These are phyloP conservation scores for Hypomontagnella submonticulosa DNA, from an alignment of 495 filamentous ascomycete genomes.

Conservation along the genomic window DNA sequence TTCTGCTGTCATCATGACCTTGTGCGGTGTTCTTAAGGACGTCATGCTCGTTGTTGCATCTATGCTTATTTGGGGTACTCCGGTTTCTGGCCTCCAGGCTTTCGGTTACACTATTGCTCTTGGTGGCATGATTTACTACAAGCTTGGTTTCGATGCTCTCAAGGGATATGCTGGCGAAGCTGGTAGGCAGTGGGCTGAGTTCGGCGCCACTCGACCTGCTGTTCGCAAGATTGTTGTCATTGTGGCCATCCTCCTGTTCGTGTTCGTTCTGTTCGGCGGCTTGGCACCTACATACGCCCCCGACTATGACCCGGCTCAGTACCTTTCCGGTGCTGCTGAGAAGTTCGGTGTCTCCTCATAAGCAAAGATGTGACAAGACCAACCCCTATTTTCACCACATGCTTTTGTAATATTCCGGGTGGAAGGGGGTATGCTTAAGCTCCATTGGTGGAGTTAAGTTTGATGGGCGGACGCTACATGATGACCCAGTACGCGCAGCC, in stretches of 20 bases:
- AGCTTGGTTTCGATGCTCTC: slow-evolving; percentile 87
- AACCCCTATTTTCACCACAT: slow-evolving; percentile 41
- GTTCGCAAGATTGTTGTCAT: slow-evolving; percentile 81
- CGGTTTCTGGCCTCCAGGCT: slow-evolving; percentile 83
- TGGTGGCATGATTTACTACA: slow-evolving; percentile 93
- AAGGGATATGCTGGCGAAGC: slow-evolving; percentile 79
- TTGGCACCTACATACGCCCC: slow-evolving; percentile 61
- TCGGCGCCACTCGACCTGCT: slow-evolving; percentile 77
- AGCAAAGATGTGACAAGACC: slow-evolving; percentile 26
- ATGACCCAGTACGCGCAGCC: slow-evolving; percentile 33
- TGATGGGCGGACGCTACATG: slow-evolving; percentile 40
- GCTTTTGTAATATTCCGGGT: slow-evolving; percentile 49
- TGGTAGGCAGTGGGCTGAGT: slow-evolving; percentile 84
- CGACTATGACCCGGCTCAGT: slow-evolving; percentile 58
- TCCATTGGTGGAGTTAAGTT: slow-evolving; percentile 19
- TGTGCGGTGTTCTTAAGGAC: slow-evolving; percentile 98
- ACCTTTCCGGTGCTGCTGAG: slow-evolving; percentile 58
- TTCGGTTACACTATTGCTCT: slow-evolving; percentile 96
- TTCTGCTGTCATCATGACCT: slow-evolving; percentile 93
- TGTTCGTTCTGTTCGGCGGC: slow-evolving; percentile 74
- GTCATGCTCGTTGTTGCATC: slow-evolving; percentile 91
- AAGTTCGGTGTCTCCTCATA: slow-evolving; percentile 56
- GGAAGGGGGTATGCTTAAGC: slow-evolving; percentile 19
- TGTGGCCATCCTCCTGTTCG: slow-evolving; percentile 62
- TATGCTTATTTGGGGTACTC: slow-evolving; percentile 89